Conservation (phyloP, 192 early-diverging fungal species). For the Linnemannia exigua region DNA sequence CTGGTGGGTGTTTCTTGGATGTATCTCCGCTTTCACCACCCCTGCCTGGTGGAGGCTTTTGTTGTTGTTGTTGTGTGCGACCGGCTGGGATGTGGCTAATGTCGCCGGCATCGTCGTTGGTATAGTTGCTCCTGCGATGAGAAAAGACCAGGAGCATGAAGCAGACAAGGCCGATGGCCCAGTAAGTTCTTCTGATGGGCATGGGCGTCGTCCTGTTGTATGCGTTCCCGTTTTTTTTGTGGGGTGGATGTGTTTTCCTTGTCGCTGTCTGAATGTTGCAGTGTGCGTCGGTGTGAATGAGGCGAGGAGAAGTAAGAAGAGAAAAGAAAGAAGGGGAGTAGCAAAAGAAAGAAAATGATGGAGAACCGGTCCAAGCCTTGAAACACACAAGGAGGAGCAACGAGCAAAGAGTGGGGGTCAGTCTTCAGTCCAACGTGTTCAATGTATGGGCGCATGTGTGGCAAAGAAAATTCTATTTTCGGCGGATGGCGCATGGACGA, state of each 20-base stretch:
- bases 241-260: neutral
- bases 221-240: too few species aligned
- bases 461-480: neutral
- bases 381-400: neutral
- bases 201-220: slow-evolving; percentile 2
- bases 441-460: neutral
- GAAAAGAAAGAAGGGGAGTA: neutral
- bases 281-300: slow-evolving; percentile 13
- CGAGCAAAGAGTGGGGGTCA: neutral
- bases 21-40: neutral
- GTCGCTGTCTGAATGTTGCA: neutral
- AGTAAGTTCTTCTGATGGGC: slow-evolving; percentile 32
- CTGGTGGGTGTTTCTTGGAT: neutral
- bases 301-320: slow-evolving; percentile 5
- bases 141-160: slow-evolving; percentile 38
- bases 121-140: slow-evolving; percentile 10
- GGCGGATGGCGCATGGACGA: neutral
- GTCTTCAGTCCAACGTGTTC: neutral
- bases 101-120: slow-evolving; percentile 3
- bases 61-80: slow-evolving; percentile 9
- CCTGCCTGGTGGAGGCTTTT: slow-evolving; percentile 11
- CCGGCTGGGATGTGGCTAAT: neutral
- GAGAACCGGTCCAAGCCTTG: too few species aligned
- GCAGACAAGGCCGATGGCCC: slow-evolving; percentile 27
- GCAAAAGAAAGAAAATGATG: neutral